phyloP scores from a whole-genome alignment of 1,139 yeast species.

The Lodderomyces elongisporus region DNA sequence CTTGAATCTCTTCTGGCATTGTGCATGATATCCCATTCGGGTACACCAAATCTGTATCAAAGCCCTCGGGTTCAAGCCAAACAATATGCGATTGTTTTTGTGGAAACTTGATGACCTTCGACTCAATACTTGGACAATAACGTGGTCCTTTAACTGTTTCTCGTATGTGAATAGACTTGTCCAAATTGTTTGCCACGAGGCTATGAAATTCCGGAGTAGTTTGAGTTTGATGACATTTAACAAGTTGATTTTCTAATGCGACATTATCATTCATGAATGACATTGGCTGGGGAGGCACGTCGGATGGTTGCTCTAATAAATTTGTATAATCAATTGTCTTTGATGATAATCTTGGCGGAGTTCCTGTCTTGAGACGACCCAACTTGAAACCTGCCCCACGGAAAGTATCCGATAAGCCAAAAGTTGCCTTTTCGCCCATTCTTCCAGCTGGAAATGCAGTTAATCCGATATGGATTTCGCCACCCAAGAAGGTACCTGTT shows the following conservation, averaged over 20 bases:
- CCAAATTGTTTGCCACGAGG: conserved; percentile 62
- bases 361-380: conserved; percentile 93
- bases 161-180: conserved; percentile 80
- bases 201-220: conserved; percentile 77
- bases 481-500: conserved; percentile 93
- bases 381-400: conserved; percentile 71
- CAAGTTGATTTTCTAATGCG: conserved; percentile 50
- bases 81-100: conserved; percentile 73
- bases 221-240: conserved; percentile 69
- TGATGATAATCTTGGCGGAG: conserved; percentile 84
- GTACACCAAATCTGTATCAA: conserved; percentile 76
- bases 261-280: conserved; percentile 74
- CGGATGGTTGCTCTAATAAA: conserved; percentile 69
- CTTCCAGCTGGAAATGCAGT: conserved; percentile 83
- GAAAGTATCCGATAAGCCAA: conserved; percentile 79
- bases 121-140: conserved; percentile 94
- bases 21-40: conserved; percentile 97
- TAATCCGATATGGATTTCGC: conserved; percentile 89
- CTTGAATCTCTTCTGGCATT: conserved; percentile 92
- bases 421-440: conserved; percentile 88
- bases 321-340: conserved; percentile 62
- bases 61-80: conserved; percentile 97
- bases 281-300: conserved; percentile 82
- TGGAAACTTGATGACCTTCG: conserved; percentile 77
- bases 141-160: conserved; percentile 97